Conservation (phyloP, 2,329 filamentous ascomycete species). For the Orbilia quercus region DNA sequence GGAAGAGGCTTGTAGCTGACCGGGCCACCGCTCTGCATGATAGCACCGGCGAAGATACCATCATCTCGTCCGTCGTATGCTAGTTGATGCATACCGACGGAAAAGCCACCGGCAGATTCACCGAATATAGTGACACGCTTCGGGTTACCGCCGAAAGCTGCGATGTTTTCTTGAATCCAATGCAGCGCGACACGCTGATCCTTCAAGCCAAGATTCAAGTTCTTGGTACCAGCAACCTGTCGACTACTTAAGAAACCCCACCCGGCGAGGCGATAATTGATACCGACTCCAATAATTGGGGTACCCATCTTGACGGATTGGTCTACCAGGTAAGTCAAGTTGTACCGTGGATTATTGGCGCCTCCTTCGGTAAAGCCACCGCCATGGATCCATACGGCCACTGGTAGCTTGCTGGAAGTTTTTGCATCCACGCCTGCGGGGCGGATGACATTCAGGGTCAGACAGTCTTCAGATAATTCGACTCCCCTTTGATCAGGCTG, state of each 20-base stretch:
- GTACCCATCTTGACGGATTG: slow-evolving; percentile 68
- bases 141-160: slow-evolving; percentile 71
- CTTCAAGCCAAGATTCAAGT: slow-evolving; percentile 72
- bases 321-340: slow-evolving; percentile 71
- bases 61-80: slow-evolving; percentile 70
- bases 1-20: slow-evolving; percentile 70
- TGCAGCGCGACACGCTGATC: slow-evolving; percentile 71
- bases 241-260: slow-evolving; percentile 69
- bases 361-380: slow-evolving; percentile 69
- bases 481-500: slow-evolving; percentile 43
- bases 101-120: slow-evolving; percentile 69
- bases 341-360: slow-evolving; percentile 70
- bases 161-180: slow-evolving; percentile 73
- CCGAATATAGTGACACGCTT: slow-evolving; percentile 73
- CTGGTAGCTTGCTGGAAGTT: slow-evolving; percentile 58
- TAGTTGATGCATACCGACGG: slow-evolving; percentile 67
- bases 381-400: slow-evolving; percentile 62
- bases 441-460: slow-evolving; percentile 62
- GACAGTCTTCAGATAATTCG: slow-evolving; percentile 60
- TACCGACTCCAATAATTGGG: slow-evolving; percentile 69
- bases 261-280: slow-evolving; percentile 68
- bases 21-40: slow-evolving; percentile 66
- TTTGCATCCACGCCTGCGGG: slow-evolving; percentile 44
- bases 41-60: slow-evolving; percentile 68
- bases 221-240: slow-evolving; percentile 64